phyloP scores from a whole-genome alignment of 2,329 filamentous ascomycete genomes.

The Neopestalotiopsis rosae region DNA sequence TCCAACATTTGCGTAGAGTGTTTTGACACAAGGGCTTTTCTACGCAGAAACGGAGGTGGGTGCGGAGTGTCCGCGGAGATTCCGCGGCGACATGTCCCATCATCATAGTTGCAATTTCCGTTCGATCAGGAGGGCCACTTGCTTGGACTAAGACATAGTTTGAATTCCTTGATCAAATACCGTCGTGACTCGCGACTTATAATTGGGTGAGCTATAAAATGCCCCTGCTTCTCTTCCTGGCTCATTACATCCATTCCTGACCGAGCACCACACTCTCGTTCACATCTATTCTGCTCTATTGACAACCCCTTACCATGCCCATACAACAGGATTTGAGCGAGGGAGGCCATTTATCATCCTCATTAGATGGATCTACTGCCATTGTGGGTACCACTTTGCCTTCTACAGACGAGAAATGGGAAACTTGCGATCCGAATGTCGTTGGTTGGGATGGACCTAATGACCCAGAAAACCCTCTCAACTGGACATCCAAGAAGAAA shows the following conservation, averaged over 20 bases:
- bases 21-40: no score
- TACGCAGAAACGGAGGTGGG: no score
- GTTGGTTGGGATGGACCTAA: conserved; percentile 63
- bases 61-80: conserved; percentile 75
- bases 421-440: conserved; percentile 47
- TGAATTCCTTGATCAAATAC: neutral
- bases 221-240: neutral
- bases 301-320: neutral
- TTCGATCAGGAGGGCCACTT: neutral
- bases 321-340: neutral
- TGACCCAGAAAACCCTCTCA: conserved; percentile 63
- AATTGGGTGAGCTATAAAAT: neutral
- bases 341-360: neutral
- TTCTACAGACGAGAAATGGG: neutral
- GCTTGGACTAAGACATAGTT: neutral
- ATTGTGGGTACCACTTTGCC: neutral
- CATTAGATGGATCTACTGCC: neutral
- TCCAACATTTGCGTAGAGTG: no score
- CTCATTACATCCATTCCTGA: neutral
- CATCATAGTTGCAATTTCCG: neutral
- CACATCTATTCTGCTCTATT: neutral
- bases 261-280: neutral
- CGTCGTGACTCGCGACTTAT: neutral
- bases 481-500: conserved; percentile 52
- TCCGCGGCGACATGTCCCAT: conserved; percentile 66